These are phyloP conservation scores for Hysterium pulicare DNA, from an alignment of 2,329 filamentous ascomycete species.

Conservation along the genomic window DNA sequence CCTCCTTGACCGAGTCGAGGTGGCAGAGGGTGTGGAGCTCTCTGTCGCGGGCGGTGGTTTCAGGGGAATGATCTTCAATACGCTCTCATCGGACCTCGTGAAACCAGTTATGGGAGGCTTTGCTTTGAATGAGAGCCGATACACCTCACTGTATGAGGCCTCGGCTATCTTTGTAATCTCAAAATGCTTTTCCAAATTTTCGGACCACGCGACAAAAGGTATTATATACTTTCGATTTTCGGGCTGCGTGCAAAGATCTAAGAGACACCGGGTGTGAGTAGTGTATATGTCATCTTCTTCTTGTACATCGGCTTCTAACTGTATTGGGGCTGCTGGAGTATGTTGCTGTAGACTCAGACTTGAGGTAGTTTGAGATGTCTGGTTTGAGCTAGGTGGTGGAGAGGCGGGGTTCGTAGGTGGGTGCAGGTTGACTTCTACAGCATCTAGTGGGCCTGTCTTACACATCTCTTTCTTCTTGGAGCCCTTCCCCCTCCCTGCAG, in stretches of 20 bases:
- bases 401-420: background rate
- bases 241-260: conserved; percentile 26
- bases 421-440: background rate
- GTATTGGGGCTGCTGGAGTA: too few relatives aligned
- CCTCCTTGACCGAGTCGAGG: too few relatives aligned
- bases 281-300: conserved; percentile 18
- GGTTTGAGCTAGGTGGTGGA: background rate
- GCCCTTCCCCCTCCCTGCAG: background rate
- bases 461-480: background rate
- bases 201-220: conserved; percentile 42
- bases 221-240: conserved; percentile 14
- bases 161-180: conserved; percentile 61
- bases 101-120: conserved; percentile 16
- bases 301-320: background rate
- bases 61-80: conserved; percentile 45
- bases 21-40: too few relatives aligned
- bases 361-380: background rate
- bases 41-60: conserved; percentile 35
- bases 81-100: conserved; percentile 39
- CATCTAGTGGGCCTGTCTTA: background rate
- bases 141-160: conserved; percentile 65
- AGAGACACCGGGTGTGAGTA: conserved; percentile 22
- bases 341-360: background rate
- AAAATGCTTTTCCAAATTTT: conserved; percentile 42
- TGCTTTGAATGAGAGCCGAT: conserved; percentile 49